A percentile compares a stretch with the other conserved stretches of the same genome.
Conservation (phyloP, 2,329 filamentous ascomycete genomes). For the Nannizzia gypsea region DNA sequence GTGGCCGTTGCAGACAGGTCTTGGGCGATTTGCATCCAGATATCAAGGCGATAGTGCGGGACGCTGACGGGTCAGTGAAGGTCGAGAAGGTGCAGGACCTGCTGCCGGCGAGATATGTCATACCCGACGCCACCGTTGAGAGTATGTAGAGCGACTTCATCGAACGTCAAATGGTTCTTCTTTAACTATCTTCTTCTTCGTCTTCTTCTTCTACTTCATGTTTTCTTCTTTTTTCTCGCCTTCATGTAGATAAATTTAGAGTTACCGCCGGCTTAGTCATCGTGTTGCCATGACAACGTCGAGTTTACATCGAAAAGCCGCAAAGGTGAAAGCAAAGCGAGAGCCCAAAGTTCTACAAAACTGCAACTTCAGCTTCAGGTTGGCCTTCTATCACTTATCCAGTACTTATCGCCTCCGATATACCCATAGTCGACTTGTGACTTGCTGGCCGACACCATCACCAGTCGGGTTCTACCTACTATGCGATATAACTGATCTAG, state of each 20-base stretch:
- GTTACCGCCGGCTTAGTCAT: background rate
- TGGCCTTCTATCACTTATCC: background rate
- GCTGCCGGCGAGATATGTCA: constrained; percentile 9
- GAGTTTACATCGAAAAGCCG: background rate
- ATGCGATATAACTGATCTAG: background rate
- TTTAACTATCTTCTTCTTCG: background rate
- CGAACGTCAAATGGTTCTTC: background rate
- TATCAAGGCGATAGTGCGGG: constrained; percentile 18
- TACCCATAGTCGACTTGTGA: background rate
- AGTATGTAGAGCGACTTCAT: background rate
- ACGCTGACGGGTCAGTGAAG: constrained; percentile 4
- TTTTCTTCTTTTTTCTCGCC: background rate
- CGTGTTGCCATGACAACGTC: background rate
- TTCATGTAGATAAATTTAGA: background rate
- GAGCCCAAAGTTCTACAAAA: no score
- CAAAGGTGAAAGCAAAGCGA: background rate
- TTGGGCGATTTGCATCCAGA: constrained; percentile 19
- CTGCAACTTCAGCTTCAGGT: no score
- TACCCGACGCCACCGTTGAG: background rate
- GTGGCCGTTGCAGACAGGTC: constrained; percentile 22
- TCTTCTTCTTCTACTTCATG: background rate
- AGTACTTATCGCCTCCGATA: background rate
- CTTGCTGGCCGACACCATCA: background rate
- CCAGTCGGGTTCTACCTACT: background rate
- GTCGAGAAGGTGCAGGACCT: constrained; percentile 9